phyloP scores from a whole-genome alignment of 1,139 yeast genomes.

The Lodderomyces oxycetoniae region DNA sequence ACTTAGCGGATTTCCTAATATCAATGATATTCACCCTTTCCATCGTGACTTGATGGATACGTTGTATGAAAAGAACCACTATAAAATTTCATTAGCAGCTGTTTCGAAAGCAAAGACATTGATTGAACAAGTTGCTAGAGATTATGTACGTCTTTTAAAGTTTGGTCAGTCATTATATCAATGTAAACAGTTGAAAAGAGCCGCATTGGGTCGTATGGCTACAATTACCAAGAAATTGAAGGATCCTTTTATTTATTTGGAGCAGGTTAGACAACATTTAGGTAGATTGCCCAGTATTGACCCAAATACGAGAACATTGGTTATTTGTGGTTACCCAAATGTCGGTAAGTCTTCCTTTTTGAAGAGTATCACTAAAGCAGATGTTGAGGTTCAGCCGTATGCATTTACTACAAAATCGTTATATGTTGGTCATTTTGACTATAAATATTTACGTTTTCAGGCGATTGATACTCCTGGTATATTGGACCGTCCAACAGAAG shows the following conservation, averaged over 20 bases:
- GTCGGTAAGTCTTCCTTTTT: conserved; percentile 97
- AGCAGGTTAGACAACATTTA: conserved; percentile 98
- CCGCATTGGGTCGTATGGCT: conserved; percentile 99
- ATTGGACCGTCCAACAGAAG: conserved; percentile 97
- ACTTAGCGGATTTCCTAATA: conserved; percentile 86
- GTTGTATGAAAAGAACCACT: conserved; percentile 94
- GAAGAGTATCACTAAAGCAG: conserved; percentile 92
- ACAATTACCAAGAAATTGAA: conserved; percentile 91
- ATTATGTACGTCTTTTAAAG: conserved; percentile 86
- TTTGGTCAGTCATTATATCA: conserved; percentile 97
- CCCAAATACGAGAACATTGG: conserved; percentile 95
- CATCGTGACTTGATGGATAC: conserved; percentile 98
- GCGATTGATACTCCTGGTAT: conserved; percentile 99
- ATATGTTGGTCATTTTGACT: conserved; percentile 96
- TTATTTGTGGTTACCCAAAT: conserved; percentile 98
- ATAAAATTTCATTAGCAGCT: conserved; percentile 95
- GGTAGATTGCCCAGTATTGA: conserved; percentile 98
- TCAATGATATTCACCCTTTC: conserved; percentile 96
- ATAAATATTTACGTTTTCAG: conserved; percentile 94
- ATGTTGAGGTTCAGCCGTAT: conserved; percentile 98
- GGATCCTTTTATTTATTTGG: conserved; percentile 88
- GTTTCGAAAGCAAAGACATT: conserved; percentile 89
- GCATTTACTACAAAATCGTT: conserved; percentile 96
- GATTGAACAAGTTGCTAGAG: conserved; percentile 94
- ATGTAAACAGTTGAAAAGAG: conserved; percentile 96